phyloP scores from a whole-genome alignment of 2,329 filamentous ascomycete genomes.

The Verticillium zaregamsianum region DNA sequence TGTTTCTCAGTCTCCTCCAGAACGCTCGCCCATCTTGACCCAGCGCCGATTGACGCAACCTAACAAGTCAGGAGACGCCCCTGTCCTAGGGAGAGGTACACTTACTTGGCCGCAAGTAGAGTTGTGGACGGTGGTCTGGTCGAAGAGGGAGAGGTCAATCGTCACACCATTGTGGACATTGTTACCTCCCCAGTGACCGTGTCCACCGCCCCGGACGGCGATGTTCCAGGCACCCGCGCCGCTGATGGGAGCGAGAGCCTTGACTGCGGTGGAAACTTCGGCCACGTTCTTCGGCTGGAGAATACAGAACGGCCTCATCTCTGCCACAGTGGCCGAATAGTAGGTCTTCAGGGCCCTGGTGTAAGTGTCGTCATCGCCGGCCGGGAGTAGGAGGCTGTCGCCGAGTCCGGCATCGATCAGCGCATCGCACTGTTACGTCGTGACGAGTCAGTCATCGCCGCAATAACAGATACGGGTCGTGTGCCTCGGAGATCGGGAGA shows the following conservation, averaged over 20 bases:
- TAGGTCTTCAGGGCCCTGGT: constrained; percentile 1
- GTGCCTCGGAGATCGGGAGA: background rate
- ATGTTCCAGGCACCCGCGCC: constrained; percentile 29
- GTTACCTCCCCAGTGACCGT: constrained; percentile 35
- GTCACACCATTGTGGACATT: constrained; percentile 38
- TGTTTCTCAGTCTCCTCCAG: constrained; percentile 13
- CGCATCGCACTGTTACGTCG: constrained; percentile 8
- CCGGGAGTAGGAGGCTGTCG: constrained; percentile 4
- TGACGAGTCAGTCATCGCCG: background rate
- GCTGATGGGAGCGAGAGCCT: constrained; percentile 4
- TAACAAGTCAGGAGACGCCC: background rate
- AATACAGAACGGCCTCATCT: constrained; percentile 5
- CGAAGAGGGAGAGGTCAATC: constrained; percentile 33
- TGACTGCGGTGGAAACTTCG: constrained; percentile 2
- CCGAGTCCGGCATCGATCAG: constrained; percentile 5
- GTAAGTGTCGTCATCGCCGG: constrained; percentile 1
- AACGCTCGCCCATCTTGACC: constrained; percentile 16
- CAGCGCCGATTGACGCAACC: constrained; percentile 25
- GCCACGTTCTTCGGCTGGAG: constrained; percentile 3
- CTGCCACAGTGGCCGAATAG: constrained; percentile 2
- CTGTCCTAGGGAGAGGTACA: constrained; percentile 20
- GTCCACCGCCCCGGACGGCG: constrained; percentile 46
- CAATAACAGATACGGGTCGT: background rate
- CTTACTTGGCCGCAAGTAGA: constrained; percentile 18
- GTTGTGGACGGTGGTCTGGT: constrained; percentile 6